phyloP scores from a whole-genome alignment of 202 grass and related monocot genomes.

The Hordeum pubiflorum region DNA sequence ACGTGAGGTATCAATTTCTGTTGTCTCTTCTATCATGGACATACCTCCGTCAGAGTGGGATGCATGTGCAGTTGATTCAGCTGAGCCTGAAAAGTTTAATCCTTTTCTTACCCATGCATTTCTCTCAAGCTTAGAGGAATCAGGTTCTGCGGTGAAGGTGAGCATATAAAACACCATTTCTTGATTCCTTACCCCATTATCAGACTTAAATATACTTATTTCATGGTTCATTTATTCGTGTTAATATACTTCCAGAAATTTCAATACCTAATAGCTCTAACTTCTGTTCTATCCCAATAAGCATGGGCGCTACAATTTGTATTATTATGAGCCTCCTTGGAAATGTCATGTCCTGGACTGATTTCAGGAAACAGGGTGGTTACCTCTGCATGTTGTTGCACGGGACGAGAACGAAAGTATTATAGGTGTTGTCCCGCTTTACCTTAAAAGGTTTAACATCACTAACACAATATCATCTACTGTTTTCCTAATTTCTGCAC shows the following conservation, averaged over 20 bases:
- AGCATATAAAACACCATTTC: conserved; percentile 3
- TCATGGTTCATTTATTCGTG: neutral
- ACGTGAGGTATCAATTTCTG: conserved; percentile 60
- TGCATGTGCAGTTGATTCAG: conserved; percentile 68
- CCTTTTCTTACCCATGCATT: conserved; percentile 92
- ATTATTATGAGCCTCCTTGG: conserved; percentile 12
- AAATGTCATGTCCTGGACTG: neutral
- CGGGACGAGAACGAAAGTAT: conserved; percentile 60
- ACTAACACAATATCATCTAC: conserved; percentile 20
- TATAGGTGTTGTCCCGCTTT: conserved; percentile 95
- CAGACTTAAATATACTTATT: neutral
- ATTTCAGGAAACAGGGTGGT: conserved; percentile 98
- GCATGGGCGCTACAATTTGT: conserved; percentile 10
- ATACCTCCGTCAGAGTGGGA: conserved; percentile 77
- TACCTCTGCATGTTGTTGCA: conserved; percentile 88
- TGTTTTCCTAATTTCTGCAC: conserved; percentile 12
- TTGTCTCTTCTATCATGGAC: conserved; percentile 75
- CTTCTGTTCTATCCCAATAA: neutral
- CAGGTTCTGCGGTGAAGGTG: conserved; percentile 76
- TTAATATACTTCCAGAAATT: neutral
- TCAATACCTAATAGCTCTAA: neutral
- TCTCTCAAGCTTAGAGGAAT: conserved; percentile 93
- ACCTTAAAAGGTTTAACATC: conserved; percentile 89
- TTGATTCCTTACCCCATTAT: conserved; percentile 6
- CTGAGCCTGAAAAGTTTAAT: conserved; percentile 48